These are phyloP conservation scores for Polytolypa hystricis DNA, from an alignment of 2,329 filamentous ascomycete species.

Conservation along the genomic window DNA sequence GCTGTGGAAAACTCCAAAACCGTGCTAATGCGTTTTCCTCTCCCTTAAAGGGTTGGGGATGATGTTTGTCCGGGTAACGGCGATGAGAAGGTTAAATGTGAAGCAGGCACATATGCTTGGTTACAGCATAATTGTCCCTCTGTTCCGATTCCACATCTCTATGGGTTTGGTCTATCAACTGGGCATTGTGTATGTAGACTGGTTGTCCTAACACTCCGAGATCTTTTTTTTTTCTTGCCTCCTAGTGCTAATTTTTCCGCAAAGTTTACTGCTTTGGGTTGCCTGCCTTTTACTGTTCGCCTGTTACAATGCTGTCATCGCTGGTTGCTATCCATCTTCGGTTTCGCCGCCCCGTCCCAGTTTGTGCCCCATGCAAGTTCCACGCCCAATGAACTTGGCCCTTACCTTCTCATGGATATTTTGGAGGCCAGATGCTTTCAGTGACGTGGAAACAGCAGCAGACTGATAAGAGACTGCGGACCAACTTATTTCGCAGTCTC, in stretches of 20 bases:
- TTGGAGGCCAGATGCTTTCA: conserved; percentile 13
- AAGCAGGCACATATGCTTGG: conserved; percentile 20
- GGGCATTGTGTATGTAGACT: conserved; percentile 14
- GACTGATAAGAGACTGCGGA: conserved; percentile 7
- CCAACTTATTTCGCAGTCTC: conserved; percentile 13
- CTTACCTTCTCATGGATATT: conserved; percentile 11
- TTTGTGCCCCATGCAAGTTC: conserved; percentile 1
- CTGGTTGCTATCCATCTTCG: conserved; percentile 1
- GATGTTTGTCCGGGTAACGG: conserved; percentile 15
- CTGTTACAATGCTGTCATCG: no score
- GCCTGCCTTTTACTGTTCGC: no score
- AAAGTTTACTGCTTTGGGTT: no score
- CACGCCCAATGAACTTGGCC: not conserved
- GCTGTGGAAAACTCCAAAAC: conserved; percentile 8
- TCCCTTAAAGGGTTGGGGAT: conserved; percentile 18
- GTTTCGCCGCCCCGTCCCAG: not conserved
- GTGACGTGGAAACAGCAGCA: conserved; percentile 6
- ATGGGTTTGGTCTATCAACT: conserved; percentile 18
- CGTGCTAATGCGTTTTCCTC: conserved; percentile 15
- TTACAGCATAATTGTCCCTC: conserved; percentile 18
- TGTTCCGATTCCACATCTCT: conserved; percentile 17
- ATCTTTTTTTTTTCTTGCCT: no score
- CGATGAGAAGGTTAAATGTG: conserved; percentile 20
- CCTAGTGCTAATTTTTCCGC: no score
- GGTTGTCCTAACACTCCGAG: no score